phyloP scores from a whole-genome alignment of 768 basidiomycete genomes.

The Grammothele lineata region DNA sequence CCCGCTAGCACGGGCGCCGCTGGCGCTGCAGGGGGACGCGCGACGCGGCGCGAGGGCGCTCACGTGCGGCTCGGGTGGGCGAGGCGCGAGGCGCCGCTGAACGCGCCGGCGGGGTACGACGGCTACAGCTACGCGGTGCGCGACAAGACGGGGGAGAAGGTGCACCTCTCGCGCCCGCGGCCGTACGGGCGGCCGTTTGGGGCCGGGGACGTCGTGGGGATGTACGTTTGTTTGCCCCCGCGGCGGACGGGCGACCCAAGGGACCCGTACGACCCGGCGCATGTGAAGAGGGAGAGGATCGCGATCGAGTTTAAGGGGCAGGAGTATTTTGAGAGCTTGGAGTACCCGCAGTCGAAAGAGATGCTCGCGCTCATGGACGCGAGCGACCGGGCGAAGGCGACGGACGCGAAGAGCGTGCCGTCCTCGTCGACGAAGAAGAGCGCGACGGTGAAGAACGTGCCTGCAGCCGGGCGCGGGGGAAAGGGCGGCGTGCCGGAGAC shows the following conservation, averaged over 20 bases:
- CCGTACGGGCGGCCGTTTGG: slow-evolving; percentile 72
- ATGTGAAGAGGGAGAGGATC: slow-evolving; percentile 83
- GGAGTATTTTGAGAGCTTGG: slow-evolving; percentile 91
- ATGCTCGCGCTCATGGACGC: slow-evolving; percentile 87
- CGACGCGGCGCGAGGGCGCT: slow-evolving; percentile 54
- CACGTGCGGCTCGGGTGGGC: slow-evolving; percentile 92
- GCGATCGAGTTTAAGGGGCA: slow-evolving; percentile 96
- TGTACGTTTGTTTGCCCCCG: slow-evolving; percentile 89
- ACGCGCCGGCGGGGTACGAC: slow-evolving; percentile 89
- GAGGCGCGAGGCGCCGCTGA: slow-evolving; percentile 87
- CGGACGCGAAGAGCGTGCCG: slow-evolving; percentile 50
- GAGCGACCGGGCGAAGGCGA: slow-evolving; percentile 49
- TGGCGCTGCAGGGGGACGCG: slow-evolving; percentile 28
- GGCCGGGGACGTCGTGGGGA: slow-evolving; percentile 86
- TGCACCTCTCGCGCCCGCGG: slow-evolving; percentile 75
- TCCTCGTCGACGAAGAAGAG: slow-evolving; percentile 59
- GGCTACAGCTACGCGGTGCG: slow-evolving; percentile 90
- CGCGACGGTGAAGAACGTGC: slow-evolving; percentile 62
- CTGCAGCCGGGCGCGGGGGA: slow-evolving; percentile 47
- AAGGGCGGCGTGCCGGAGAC: slow-evolving; percentile 32
- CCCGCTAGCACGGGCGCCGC: slow-evolving; percentile 60
- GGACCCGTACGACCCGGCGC: slow-evolving; percentile 77
- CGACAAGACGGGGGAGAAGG: slow-evolving; percentile 91
- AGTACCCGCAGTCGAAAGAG: slow-evolving; percentile 86
- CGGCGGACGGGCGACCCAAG: slow-evolving; percentile 51